phyloP scores from a whole-genome alignment of 2,329 filamentous ascomycete genomes.

The Aspergillus aculeatinus region DNA sequence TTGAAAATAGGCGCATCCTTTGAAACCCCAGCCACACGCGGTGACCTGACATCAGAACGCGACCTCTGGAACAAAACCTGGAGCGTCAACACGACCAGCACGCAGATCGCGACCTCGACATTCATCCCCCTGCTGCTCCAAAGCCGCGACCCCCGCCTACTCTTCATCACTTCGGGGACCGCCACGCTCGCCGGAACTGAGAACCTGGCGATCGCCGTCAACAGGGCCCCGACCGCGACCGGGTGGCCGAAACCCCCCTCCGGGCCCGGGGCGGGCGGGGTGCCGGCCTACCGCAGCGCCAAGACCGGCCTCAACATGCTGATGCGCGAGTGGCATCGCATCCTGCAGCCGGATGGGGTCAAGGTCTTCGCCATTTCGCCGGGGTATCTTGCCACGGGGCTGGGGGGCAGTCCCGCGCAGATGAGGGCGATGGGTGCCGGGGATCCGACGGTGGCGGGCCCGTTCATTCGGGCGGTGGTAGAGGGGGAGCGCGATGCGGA shows the following conservation, averaged over 20 bases:
- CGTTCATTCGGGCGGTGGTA: constrained; percentile 43
- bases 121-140: constrained; percentile 54
- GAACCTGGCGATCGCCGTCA: background rate
- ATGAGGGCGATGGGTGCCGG: constrained; percentile 23
- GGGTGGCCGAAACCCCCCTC: constrained; percentile 45
- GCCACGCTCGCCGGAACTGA: constrained; percentile 33
- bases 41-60: constrained; percentile 33
- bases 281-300: constrained; percentile 39
- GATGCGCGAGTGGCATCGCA: constrained; percentile 47
- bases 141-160: constrained; percentile 45
- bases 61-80: constrained; percentile 49
- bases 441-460: constrained; percentile 41
- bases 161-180: constrained; percentile 50
- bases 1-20: constrained; percentile 16
- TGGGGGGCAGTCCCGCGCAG: constrained; percentile 39
- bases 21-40: constrained; percentile 31
- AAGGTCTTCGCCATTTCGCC: constrained; percentile 53
- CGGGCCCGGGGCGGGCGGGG: constrained; percentile 11
- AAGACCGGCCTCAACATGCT: constrained; percentile 53
- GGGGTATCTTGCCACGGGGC: constrained; percentile 50
- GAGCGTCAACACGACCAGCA: constrained; percentile 53
- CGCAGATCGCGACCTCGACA: constrained; percentile 46
- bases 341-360: constrained; percentile 51
- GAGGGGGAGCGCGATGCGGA: constrained; percentile 45
- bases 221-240: constrained; percentile 15